Percentiles rank a stretch among this genome's conserved stretches.
phyloP scores from a whole-genome alignment of 257 asterid species.

The Salvia splendens region DNA sequence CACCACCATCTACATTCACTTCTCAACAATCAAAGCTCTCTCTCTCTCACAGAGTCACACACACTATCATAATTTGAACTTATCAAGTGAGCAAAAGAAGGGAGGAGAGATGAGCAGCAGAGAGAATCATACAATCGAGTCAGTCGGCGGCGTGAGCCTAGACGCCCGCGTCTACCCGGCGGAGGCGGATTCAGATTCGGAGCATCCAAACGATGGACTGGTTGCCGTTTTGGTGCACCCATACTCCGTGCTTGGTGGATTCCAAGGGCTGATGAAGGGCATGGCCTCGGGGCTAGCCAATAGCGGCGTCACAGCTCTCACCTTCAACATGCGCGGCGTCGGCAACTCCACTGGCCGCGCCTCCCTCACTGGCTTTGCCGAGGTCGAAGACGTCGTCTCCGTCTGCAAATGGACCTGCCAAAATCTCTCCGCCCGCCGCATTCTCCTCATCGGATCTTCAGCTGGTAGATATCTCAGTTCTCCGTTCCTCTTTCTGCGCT shows the following conservation, averaged over 20 bases:
- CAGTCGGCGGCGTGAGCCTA: constrained; percentile 47
- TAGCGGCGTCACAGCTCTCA: constrained; percentile 60
- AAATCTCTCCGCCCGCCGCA: constrained; percentile 54
- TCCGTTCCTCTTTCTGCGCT: no score
- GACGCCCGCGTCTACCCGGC: constrained; percentile 64
- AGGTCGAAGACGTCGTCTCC: constrained; percentile 70
- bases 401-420: constrained; percentile 69
- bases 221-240: constrained; percentile 73
- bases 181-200: constrained; percentile 26
- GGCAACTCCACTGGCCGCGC: constrained; percentile 87
- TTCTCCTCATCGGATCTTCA: constrained; percentile 76
- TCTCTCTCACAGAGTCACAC: neutral
- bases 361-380: constrained; percentile 72
- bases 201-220: constrained; percentile 28
- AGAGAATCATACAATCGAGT: constrained; percentile 39
- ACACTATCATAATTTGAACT: neutral
- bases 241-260: constrained; percentile 73
- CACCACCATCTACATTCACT: no score
- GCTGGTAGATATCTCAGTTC: constrained; percentile 50
- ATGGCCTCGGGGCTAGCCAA: constrained; percentile 66
- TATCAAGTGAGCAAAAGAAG: neutral
- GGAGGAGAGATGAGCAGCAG: constrained; percentile 35
- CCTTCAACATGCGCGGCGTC: constrained; percentile 79
- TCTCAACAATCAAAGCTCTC: neutral
- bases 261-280: constrained; percentile 78